Percentiles rank a stretch among this genome's conserved stretches.
phyloP scores from a whole-genome alignment of 768 basidiomycete genomes.

The Leccinum uliginosum region DNA sequence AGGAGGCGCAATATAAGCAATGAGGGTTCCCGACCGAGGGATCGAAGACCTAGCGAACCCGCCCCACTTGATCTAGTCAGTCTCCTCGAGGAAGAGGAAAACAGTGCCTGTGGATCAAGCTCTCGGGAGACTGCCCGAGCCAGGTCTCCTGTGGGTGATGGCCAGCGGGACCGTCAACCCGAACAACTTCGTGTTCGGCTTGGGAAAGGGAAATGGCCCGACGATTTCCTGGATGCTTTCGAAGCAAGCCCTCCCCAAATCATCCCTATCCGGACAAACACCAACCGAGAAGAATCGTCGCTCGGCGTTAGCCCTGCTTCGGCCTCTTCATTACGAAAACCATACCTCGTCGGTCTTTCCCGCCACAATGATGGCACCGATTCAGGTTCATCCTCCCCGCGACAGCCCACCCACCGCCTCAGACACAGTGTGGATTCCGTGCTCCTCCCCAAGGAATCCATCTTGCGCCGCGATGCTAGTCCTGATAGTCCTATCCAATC shows the following conservation, averaged over 20 bases:
- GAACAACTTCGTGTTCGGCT: constrained; percentile 48
- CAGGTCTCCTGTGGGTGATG: constrained; percentile 16
- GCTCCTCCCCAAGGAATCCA: constrained; percentile 46
- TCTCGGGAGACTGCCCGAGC: constrained; percentile 31
- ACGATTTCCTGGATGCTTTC: constrained; percentile 69
- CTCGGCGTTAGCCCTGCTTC: constrained; percentile 33
- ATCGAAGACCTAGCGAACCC: constrained; percentile 62
- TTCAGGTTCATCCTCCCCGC: constrained; percentile 32
- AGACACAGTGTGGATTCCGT: constrained; percentile 58
- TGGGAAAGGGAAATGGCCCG: constrained; percentile 79
- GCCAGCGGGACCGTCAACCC: constrained; percentile 20
- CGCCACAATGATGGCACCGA: constrained; percentile 47
- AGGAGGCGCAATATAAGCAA: constrained; percentile 34
- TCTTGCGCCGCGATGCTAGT: constrained; percentile 50
- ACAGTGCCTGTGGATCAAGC: constrained; percentile 45
- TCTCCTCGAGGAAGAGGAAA: constrained; percentile 69
- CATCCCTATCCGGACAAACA: constrained; percentile 24
- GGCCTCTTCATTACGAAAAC: constrained; percentile 49
- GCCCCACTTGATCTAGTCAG: constrained; percentile 57
- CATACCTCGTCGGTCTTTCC: constrained; percentile 47
- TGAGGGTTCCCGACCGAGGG: constrained; percentile 36
- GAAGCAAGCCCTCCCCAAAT: constrained; percentile 30
- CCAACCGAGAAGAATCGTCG: constrained; percentile 21
- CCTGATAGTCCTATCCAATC: constrained; percentile 46
- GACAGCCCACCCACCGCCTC: constrained; percentile 60